These are phyloP conservation scores for Puccinia horiana DNA, from an alignment of 1,284 basidiomycete genomes.

Conservation along the genomic window DNA sequence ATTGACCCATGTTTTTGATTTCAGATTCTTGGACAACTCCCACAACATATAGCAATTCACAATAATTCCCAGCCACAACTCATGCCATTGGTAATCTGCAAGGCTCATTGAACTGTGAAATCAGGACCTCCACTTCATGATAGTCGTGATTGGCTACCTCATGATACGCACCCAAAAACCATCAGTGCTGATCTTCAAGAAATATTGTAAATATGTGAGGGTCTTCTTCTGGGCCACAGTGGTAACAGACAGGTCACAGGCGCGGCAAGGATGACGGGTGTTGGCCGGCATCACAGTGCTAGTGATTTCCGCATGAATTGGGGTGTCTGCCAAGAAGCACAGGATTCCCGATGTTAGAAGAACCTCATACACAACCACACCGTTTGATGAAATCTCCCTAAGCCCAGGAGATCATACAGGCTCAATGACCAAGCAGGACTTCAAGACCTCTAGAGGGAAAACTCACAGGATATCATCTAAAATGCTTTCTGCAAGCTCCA, in stretches of 20 bases:
- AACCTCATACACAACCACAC: neutral
- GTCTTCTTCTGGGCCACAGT: neutral
- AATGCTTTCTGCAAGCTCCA: constrained; percentile 55
- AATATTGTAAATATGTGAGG: neutral
- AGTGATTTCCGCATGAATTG: neutral
- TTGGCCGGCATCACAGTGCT: neutral
- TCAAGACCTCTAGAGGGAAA: neutral
- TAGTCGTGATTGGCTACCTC: neutral
- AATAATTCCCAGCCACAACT: too few species aligned
- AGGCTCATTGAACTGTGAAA: too few species aligned
- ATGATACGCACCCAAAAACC: neutral
- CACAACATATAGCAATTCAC: too few species aligned
- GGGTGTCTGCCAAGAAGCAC: neutral
- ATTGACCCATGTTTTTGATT: neutral
- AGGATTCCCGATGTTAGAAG: neutral
- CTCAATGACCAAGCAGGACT: neutral
- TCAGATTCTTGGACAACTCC: neutral
- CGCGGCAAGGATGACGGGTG: neutral
- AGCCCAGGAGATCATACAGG: too few species aligned
- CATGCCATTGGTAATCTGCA: neutral
- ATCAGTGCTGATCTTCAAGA: neutral
- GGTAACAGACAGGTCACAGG: neutral
- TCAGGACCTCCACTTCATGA: neutral
- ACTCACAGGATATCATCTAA: constrained; percentile 56
- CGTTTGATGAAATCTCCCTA: neutral